Evolutionary conservation across 352 stramenopile species (phyloP), one percentile per base, ranked within the genome.

Genomic region (Nothophytophthora sp.): DNA sequence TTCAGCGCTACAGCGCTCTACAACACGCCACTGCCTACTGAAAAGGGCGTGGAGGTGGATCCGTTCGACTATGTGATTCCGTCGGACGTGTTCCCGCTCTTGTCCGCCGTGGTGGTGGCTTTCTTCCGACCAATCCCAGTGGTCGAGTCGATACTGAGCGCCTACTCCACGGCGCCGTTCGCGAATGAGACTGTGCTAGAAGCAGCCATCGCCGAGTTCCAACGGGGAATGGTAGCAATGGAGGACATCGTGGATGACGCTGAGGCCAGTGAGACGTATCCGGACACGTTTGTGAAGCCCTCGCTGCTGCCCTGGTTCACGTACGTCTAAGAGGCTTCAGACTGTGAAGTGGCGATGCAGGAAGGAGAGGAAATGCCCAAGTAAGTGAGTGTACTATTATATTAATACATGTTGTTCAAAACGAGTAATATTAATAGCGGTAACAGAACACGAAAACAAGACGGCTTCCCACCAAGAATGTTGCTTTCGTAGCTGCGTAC

Each of bases 41-140:
- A 10, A 11, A 76, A 73, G 47, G 58, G 53, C 2, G 40, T 50
- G 3, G 36, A 63, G 6, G 52, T 73, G 4, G 36, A 76, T 23
- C 62, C 67, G 18, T 49, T 67, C 7, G 50, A 88, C 35, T 75
- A 81, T 22, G 45, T 60, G 9, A 56, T 90, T 38, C 62, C 90
- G 13, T 47, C 40, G 23, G 40, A 47, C 40, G 5, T 47, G 15
- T 47, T 47, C 28, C 40, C 40, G 9, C 15, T 35, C 2, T n/a
- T 47, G 5, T 47, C 40, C n/a, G 32, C 32, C 40, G 15, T 47
- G 24, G 40, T 29, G 5, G 28, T 34, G 22, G 16, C 20, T 4
- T 47, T 47, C 28, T 47, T 36, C 23, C 40, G 40, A 20, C 40
- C 40, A 24, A 47, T 47, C 15, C 40, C 40, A 29, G 20, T 9